Evolutionary conservation across 495 filamentous ascomycete genomes (phyloP).

Genomic region (Lineolata rhizophorae): DNA sequence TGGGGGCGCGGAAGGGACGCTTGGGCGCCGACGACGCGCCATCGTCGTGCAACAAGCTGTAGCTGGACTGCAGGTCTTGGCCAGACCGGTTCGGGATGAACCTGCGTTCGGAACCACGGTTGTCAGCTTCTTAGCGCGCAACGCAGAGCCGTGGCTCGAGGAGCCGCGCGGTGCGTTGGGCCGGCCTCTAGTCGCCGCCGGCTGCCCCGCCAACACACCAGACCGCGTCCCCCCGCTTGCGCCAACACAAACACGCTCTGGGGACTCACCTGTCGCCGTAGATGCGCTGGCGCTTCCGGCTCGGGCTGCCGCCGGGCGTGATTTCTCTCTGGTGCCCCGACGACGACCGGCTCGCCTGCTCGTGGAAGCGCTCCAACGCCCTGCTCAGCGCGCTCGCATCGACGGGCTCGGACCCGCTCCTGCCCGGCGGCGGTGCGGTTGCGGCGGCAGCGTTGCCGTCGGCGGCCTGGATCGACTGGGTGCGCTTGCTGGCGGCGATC

Average conservation of each 20-base stretch:
- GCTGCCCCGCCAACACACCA: too few relatives aligned
- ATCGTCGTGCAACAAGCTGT: conserved; percentile 73
- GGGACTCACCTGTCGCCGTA: conserved; percentile 57
- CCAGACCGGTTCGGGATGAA: conserved; percentile 93
- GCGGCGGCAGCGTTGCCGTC: conserved; percentile 11
- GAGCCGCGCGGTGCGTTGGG: too few relatives aligned
- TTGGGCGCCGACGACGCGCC: conserved; percentile 81
- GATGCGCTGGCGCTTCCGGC: conserved; percentile 66
- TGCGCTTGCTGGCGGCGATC: conserved; percentile 19
- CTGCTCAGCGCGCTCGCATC: conserved; percentile 38
- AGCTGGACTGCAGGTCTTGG: conserved; percentile 80
- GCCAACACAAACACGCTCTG: too few relatives aligned
- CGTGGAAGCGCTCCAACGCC: conserved; percentile 40
- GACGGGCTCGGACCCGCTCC: conserved; percentile 27
- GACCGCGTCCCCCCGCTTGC: too few relatives aligned
- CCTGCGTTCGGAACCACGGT: too few relatives aligned
- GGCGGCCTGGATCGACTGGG: too few relatives aligned
- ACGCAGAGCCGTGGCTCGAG: too few relatives aligned
- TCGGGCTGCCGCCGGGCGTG: conserved; percentile 57
- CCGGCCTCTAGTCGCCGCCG: too few relatives aligned
- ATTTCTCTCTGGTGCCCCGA: conserved; percentile 43
- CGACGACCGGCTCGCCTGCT: conserved; percentile 35
- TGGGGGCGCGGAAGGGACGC: conserved; percentile 57
- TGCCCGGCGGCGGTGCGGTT: too few relatives aligned
- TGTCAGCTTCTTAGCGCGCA: too few relatives aligned